A percentile compares a stretch with the other conserved stretches of the same genome.
These are phyloP conservation scores for Haplosporangium sp. DNA, from an alignment of 371 early-diverging fungal genomes.

Conservation along the genomic window DNA sequence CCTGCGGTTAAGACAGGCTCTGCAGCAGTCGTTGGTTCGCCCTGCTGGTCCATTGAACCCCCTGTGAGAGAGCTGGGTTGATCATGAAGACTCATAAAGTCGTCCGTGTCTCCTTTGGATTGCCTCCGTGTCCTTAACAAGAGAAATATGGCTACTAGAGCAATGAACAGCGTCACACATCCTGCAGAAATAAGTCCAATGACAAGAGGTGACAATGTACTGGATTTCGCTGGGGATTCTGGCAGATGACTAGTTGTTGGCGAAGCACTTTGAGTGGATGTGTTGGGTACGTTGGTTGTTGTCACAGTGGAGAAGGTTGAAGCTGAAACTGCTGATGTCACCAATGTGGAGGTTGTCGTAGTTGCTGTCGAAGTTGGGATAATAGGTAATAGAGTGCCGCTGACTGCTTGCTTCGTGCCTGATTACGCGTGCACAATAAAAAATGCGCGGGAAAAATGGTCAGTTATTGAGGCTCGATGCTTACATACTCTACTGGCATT, in stretches of 20 bases:
- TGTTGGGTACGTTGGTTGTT: background rate
- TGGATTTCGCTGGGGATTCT: background rate
- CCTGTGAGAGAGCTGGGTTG: conserved; percentile 35
- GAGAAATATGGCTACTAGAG: conserved; percentile 21
- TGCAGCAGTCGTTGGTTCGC: background rate
- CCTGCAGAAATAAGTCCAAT: conserved; percentile 44
- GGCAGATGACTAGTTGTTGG: background rate
- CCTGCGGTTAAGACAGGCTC: conserved; percentile 30
- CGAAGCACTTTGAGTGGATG: background rate
- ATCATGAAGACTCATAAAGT: conserved; percentile 40
- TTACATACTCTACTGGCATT: background rate
- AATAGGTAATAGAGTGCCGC: conserved; percentile 33
- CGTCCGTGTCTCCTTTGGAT: conserved; percentile 16
- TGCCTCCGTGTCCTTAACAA: conserved; percentile 32
- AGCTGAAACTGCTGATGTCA: too few relatives aligned
- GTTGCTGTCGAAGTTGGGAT: conserved; percentile 5
- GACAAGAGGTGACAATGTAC: conserved; percentile 34
- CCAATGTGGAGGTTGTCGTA: background rate
- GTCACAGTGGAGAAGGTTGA: too few relatives aligned
- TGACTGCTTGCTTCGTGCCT: conserved; percentile 35
- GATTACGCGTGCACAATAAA: background rate
- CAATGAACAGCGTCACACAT: conserved; percentile 25
- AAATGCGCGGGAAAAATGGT: background rate
- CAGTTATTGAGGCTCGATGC: background rate
- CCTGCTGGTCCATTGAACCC: background rate